These are phyloP conservation scores for Phytopythium ostracodes DNA, from an alignment of 352 stramenopile genomes.

Conservation along the genomic window DNA sequence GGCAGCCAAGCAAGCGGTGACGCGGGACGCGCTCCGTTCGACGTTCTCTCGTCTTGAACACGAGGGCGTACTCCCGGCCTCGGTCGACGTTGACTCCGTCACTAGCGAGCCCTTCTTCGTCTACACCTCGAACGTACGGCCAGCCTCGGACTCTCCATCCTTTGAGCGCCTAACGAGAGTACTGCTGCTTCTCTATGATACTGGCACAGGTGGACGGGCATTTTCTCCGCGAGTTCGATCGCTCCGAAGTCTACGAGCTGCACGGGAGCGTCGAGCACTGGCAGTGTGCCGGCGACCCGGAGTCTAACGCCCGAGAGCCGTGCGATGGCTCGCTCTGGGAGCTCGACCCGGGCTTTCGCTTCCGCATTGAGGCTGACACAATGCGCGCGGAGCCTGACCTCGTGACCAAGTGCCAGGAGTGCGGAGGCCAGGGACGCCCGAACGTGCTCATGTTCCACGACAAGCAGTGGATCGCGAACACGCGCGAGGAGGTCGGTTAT, in stretches of 20 bases:
- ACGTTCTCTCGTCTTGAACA: slow-evolving; percentile 36
- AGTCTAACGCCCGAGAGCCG: slow-evolving; percentile 25
- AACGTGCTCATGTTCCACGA: slow-evolving; percentile 93
- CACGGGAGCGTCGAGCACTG: slow-evolving; percentile 85
- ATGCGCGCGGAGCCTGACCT: slow-evolving; percentile 50
- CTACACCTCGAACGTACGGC: slow-evolving; percentile 89
- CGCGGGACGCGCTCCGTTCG: slow-evolving; percentile 23
- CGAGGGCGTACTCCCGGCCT: slow-evolving; percentile 23
- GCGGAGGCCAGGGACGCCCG: slow-evolving; percentile 59
- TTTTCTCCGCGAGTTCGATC: slow-evolving; percentile 71
- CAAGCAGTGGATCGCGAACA: slow-evolving; percentile 77
- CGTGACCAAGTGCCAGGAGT: slow-evolving; percentile 45
- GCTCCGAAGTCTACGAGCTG: slow-evolving; percentile 82
- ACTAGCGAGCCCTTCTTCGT: slow-evolving; percentile 83
- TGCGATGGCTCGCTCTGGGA: slow-evolving; percentile 48
- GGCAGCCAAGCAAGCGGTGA: slow-evolving; percentile 8
- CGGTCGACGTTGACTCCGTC: slow-evolving; percentile 21
- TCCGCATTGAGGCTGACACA: slow-evolving; percentile 54
- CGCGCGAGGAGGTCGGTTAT: slow-evolving; percentile 42
- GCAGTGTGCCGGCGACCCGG: slow-evolving; percentile 61
- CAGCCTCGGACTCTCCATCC: not conserved
- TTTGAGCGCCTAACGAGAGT: not conserved
- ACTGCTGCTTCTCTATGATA: not conserved
- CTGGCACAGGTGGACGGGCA: slow-evolving; percentile 79
- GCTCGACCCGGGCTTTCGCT: slow-evolving; percentile 46